Base-by-base conservation (phyloP, 257 asterid genomes). In the Forsythia viridissima region DNA sequence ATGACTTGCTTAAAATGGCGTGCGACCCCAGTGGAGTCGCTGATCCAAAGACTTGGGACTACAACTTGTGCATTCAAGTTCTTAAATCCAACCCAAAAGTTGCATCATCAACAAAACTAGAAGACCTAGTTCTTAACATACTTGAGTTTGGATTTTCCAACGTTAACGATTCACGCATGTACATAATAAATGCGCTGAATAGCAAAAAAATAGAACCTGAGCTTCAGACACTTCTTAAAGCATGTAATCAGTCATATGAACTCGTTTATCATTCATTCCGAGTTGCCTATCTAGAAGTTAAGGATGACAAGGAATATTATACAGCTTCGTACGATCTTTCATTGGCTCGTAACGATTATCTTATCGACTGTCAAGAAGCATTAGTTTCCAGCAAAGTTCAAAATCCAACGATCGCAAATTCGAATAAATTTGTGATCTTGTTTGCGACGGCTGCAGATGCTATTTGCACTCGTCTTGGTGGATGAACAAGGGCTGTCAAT, bases 251-350 rank as follows among this genome's bases (percentile, higher is more conserved):
- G 3, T 75, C 84, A 2, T 82, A 73, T 12, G 51, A 48, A 7
- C 0, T 3, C 13, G 57, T 41, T 1, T 5, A 74, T n/a, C 1
- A 0, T 0, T 79, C 82, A 0, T 61, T 82, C 16, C 37, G 12
- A 0, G 69, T 84, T 70, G 84, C 86, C 8, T 5, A 72, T 3
- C 3, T 2, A 30, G 86, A 82, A 15, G 43, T 76, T 21, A 4
- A 20, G 18, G 55, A 20, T 0, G 4, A 18, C 20, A 65, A 68
- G 16, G 84, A 80, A 3, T 80, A 67, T 8, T 1, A 4, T 5
- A 77, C 72, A 1, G 74, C 86, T 10, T 71, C 83, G 0, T 82
- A 85, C 43, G 89, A 85, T 41, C 78, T 84, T 24, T 16, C 43
- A 2, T 9, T 81, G 8, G 81, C 69, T 4, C 41, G 77, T 34